A percentile compares a stretch with the other conserved stretches of the same genome.
phyloP scores from a whole-genome alignment of 75 land plant genomes.

The Sequoia sempervirens region DNA sequence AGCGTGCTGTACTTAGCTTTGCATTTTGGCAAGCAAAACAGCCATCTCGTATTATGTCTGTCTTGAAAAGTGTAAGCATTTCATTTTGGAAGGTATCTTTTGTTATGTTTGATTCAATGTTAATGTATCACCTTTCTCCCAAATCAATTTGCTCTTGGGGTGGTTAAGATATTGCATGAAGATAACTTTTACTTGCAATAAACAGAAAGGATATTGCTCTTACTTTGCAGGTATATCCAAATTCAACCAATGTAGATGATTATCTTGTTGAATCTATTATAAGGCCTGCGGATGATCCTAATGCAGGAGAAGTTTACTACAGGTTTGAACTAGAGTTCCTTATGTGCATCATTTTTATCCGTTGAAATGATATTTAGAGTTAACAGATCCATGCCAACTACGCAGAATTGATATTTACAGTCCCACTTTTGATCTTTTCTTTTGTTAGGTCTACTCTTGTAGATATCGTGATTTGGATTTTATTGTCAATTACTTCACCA shows the following conservation, averaged over 20 bases:
- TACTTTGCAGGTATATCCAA: slow-evolving; percentile 68
- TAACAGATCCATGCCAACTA: neutral
- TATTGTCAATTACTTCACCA: neutral
- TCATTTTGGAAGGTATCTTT: slow-evolving; percentile 1
- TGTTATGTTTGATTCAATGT: neutral
- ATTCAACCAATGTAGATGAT: slow-evolving; percentile 87
- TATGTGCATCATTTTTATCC: neutral
- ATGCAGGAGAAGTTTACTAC: slow-evolving; percentile 97
- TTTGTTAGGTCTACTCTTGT: neutral
- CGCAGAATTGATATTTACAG: neutral
- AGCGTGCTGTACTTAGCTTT: slow-evolving; percentile 61
- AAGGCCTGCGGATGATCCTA: slow-evolving; percentile 80
- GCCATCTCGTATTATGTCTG: too few species aligned
- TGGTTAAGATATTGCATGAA: neutral
- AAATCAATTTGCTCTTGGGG: neutral
- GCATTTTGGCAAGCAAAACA: slow-evolving; percentile 79
- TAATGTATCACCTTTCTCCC: neutral
- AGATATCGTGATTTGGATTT: neutral
- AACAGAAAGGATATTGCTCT: neutral
- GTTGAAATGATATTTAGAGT: neutral
- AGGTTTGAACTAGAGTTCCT: slow-evolving; percentile 43
- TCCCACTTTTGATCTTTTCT: neutral
- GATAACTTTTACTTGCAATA: neutral
- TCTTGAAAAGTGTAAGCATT: too few species aligned
- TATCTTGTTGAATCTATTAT: slow-evolving; percentile 90